Evolutionary conservation across 2,329 filamentous ascomycete genomes (phyloP), one percentile per base, ranked within the genome.

Genomic region (Ilyonectria mors-panacis): DNA sequence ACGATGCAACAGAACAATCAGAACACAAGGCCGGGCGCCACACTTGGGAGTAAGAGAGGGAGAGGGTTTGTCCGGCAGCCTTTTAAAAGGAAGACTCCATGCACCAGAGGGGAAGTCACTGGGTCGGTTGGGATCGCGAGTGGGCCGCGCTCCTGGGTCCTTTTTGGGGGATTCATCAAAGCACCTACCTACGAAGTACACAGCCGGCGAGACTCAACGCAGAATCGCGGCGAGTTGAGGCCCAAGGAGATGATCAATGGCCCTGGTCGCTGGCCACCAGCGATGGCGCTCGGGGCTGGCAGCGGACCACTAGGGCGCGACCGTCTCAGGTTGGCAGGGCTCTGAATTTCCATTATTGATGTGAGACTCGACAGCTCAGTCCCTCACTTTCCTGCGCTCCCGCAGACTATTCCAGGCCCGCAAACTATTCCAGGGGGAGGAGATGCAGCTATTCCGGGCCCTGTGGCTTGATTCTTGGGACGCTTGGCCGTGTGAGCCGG

Each of bases 291-390:
- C 51, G 33, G 56, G 48, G 56, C 35, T 62, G 54, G 47, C 54
- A 54, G 64, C 64, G 59, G 59, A 59, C 64, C 64, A 63, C 64
- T 63, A 35, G 54, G 47, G 48, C 60, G 54, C 59, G 65, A 50
- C 55, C 50, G 65, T 67, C 65, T 67, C 65, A 67, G 65, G 65
- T 67, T 28, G 59, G 65, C 65, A 64, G 60, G 65, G 65, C 65
- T 48, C 30, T 48, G 51, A 44, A 45, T 44, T 58, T 21, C 44
- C 21, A 55, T 53, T 57, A 53, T 66, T 61, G 63, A 66, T 58
- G 53, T 53, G 50, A 37, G 50, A 53, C 50, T 35, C 30, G 35
- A 60, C 44, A 51, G 55, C 53, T 54, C 55, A 37, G 30, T 45
- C 39, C 61, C n/a, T 37, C 19, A 13, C n/a, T 35, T 8, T 57